phyloP scores from a whole-genome alignment of 1,139 yeast species.

The Lodderomyces jiufengensis region DNA sequence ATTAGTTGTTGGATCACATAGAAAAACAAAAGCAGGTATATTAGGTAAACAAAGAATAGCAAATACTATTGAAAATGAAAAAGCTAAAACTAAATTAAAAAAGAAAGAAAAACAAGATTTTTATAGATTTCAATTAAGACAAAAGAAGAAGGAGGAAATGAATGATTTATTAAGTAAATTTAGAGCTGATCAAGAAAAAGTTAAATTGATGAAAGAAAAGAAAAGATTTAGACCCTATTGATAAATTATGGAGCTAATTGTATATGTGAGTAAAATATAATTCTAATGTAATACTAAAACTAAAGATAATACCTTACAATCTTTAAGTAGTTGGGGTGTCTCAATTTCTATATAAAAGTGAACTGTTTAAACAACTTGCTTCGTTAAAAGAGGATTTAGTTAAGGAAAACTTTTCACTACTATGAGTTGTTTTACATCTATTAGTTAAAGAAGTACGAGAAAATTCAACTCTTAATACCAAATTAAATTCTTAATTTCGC shows the following conservation, averaged over 20 bases:
- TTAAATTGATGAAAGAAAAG: constrained; percentile 72
- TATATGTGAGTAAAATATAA: too few relatives aligned
- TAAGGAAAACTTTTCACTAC: too few relatives aligned
- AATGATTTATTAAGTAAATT: constrained; percentile 78
- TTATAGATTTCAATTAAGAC: constrained; percentile 94
- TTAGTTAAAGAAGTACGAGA: too few relatives aligned
- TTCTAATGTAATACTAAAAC: not conserved
- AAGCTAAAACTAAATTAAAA: constrained; percentile 53
- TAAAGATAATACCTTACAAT: too few relatives aligned
- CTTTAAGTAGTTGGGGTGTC: too few relatives aligned
- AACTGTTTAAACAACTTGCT: too few relatives aligned
- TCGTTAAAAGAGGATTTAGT: too few relatives aligned
- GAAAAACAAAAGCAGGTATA: constrained; percentile 72
- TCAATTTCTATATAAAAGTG: too few relatives aligned
- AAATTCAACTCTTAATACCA: too few relatives aligned
- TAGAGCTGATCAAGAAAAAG: constrained; percentile 86
- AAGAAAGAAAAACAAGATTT: constrained; percentile 87
- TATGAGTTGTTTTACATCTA: too few relatives aligned
- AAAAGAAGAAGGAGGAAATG: constrained; percentile 89
- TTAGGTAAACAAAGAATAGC: constrained; percentile 53
- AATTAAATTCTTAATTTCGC: too few relatives aligned
- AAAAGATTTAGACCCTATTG: constrained; percentile 83
- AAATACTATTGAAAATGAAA: constrained; percentile 40
- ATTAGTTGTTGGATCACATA: constrained; percentile 79
- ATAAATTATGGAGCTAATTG: too few relatives aligned